A percentile compares a stretch with the other conserved stretches of the same genome.
phyloP scores from a whole-genome alignment of 192 early-diverging fungal genomes.

The Radiomyces spectabilis region DNA sequence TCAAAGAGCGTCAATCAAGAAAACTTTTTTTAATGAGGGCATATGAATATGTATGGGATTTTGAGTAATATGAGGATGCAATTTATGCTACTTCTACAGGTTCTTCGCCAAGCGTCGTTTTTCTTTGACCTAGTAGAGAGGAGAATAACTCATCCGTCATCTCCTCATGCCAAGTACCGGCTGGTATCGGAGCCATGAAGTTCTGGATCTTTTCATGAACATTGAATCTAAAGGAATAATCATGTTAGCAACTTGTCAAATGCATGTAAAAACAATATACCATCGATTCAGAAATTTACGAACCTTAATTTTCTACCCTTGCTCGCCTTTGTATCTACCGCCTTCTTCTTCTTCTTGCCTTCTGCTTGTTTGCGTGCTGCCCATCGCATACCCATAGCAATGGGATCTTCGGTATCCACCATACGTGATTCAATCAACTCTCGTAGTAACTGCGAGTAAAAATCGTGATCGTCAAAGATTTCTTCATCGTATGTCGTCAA shows the following conservation, averaged over 20 bases:
- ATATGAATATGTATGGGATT: background rate
- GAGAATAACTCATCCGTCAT: conserved; percentile 90
- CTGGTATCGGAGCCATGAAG: conserved; percentile 90
- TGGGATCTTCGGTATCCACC: conserved; percentile 85
- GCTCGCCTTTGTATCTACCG: conserved; percentile 81
- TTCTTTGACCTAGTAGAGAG: conserved; percentile 66
- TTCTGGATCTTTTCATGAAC: conserved; percentile 95
- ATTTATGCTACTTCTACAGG: background rate
- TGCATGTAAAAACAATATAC: background rate
- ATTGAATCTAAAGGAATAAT: conserved; percentile 54
- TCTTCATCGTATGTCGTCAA: conserved; percentile 72
- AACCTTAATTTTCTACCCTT: conserved; percentile 86
- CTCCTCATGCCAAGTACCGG: conserved; percentile 88
- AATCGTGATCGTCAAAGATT: conserved; percentile 95
- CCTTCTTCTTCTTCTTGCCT: conserved; percentile 63
- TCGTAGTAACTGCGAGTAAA: conserved; percentile 87
- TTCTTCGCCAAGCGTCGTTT: background rate
- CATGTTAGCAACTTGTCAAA: background rate
- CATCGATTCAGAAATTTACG: background rate
- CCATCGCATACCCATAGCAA: conserved; percentile 76
- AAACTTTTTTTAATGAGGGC: too few relatives aligned
- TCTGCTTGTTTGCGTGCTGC: conserved; percentile 60
- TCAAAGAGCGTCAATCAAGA: too few relatives aligned
- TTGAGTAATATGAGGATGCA: background rate
- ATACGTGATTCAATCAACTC: conserved; percentile 94